Evolutionary conservation across 768 basidiomycete genomes (phyloP), one percentile per base, ranked within the genome.

Genomic region (Chiua virens): DNA sequence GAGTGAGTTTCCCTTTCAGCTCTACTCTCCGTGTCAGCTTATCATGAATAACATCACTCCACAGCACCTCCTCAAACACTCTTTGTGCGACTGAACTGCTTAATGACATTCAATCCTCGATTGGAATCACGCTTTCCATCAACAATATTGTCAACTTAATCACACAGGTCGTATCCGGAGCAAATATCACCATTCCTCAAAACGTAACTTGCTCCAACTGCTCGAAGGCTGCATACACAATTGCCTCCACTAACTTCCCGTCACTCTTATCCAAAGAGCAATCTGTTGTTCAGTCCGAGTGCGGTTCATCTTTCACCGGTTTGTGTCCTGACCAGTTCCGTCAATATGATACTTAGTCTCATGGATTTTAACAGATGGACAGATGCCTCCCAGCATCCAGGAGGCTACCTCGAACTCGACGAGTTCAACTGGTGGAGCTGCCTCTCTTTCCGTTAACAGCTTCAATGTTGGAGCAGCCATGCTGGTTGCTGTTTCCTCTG

Each of bases 71-170:
- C 15, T 53, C 61, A 46, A 71, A 68, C 62, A 64, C 77, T 32
- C 71, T 84, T 52, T 91, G 89, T 62, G 57, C 78, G 22, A 81
- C 82, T 0, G 75, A 89, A 57, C 69, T 74, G 8, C 74, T 90
- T 11, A 78, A 71, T 21, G 75, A 74, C 57, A 55, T 86, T 17
- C 76, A 90, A 64, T 57, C 60, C 5, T 27, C 50, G n/a, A 64
- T 60, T 4, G 34, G 15, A 15, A 53, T 51, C 27, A 62, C 58
- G 5, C 48, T 64, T 21, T 58, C 67, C 4, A 4, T 64, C 27
- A 47, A 9, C 45, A 65, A 62, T 36, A 49, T 67, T 5, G 4
- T 54, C 30, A 17, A 20, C 10, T 32, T 69, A 27, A 13, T 58
- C 32, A 35, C 57, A 5, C 40, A 55, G 30, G 14, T 21, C 9